Conservation (phyloP, 768 basidiomycete genomes). For the Pholiota conissans region DNA sequence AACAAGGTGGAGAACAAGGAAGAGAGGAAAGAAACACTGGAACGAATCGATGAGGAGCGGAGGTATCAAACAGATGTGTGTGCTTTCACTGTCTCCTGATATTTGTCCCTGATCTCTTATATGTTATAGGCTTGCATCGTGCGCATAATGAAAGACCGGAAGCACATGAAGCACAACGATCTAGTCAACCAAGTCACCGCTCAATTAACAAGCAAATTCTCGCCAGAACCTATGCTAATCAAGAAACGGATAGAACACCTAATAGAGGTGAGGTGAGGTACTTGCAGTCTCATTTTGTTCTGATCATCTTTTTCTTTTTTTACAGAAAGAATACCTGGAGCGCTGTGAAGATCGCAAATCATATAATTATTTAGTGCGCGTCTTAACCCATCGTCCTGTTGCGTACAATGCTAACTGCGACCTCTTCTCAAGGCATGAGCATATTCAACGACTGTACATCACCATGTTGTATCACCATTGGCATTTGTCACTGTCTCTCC, state of each 20-base stretch:
- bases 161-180: constrained; percentile 85
- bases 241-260: constrained; percentile 93
- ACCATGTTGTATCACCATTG: constrained; percentile 4
- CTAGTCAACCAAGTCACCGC: constrained; percentile 89
- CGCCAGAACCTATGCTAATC: constrained; percentile 81
- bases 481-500: constrained; percentile 1
- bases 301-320: background rate
- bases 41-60: constrained; percentile 90
- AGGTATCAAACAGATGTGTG: constrained; percentile 86
- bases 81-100: constrained; percentile 18
- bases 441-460: background rate
- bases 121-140: constrained; percentile 88
- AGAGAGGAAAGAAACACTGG: constrained; percentile 88
- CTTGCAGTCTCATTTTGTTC: background rate
- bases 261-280: constrained; percentile 86
- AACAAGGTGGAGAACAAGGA: constrained; percentile 84
- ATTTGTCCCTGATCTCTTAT: background rate
- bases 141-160: constrained; percentile 95
- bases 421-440: background rate
- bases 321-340: constrained; percentile 91
- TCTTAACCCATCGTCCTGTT: too few relatives aligned
- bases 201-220: constrained; percentile 83
- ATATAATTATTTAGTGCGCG: constrained; percentile 50
- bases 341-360: constrained; percentile 86
- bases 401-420: background rate